Evolutionary conservation across 2,329 filamentous ascomycete genomes (phyloP).

Genomic region (Pseudocercospora eumusae): DNA sequence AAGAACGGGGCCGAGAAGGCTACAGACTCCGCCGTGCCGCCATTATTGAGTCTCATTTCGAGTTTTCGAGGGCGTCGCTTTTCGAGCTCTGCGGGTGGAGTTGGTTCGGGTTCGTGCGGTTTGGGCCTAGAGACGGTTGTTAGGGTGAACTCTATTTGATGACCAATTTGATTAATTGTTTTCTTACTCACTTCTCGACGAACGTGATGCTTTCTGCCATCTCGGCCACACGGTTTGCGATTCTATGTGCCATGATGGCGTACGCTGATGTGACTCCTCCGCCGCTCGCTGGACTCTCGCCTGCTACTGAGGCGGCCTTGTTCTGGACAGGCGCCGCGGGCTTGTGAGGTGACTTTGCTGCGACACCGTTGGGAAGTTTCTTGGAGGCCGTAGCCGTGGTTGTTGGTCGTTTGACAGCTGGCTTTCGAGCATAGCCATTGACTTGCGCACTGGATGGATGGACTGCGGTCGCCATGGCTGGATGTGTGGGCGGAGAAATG

Average conservation of each 20-base stretch:
- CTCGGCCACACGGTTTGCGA: constrained; percentile 54
- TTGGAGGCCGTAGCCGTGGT: constrained; percentile 10
- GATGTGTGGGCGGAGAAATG: neutral
- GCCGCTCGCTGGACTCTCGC: constrained; percentile 30
- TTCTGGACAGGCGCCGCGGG: constrained; percentile 34
- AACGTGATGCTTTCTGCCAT: constrained; percentile 57
- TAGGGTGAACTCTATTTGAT: constrained; percentile 13
- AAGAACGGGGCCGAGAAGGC: constrained; percentile 56
- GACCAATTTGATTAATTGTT: neutral
- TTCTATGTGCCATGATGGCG: constrained; percentile 53
- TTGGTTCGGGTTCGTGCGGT: constrained; percentile 32
- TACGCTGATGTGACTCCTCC: constrained; percentile 47
- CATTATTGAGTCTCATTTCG: constrained; percentile 51
- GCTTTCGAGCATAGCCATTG: constrained; percentile 35
- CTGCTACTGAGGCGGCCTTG: constrained; percentile 41
- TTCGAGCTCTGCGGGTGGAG: constrained; percentile 32
- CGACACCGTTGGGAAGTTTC: constrained; percentile 27
- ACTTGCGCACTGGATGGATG: constrained; percentile 24
- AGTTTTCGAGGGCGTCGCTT: constrained; percentile 52
- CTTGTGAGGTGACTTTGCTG: constrained; percentile 24
- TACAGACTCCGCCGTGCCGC: constrained; percentile 42
- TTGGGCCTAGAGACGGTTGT: constrained; percentile 21
- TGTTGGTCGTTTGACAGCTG: constrained; percentile 24
- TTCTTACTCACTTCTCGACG: constrained; percentile 53
- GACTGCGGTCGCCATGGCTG: constrained; percentile 28